Percentiles rank a stretch among this genome's conserved stretches.
phyloP scores from a whole-genome alignment of 2,329 filamentous ascomycete genomes.

The Colletotrichum cordylinicola region DNA sequence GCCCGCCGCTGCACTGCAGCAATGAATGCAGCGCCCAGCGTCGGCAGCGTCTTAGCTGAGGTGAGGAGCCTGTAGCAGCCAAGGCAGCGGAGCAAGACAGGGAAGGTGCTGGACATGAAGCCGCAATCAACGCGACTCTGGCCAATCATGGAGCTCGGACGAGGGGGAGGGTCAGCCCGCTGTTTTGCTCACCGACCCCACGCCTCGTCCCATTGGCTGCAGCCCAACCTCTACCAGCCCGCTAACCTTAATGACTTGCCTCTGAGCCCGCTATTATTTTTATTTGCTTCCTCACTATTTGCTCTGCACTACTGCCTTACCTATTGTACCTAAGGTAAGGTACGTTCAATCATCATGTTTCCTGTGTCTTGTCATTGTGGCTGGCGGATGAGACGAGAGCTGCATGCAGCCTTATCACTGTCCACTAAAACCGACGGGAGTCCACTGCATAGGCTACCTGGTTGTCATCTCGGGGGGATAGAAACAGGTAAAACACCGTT shows the following conservation, averaged over 20 bases:
- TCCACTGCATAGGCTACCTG: neutral
- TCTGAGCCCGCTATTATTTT: neutral
- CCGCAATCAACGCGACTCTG: neutral
- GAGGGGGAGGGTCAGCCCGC: neutral
- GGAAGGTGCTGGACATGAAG: slow-evolving; percentile 1
- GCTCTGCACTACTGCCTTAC: too few species aligned
- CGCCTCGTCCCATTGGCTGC: neutral
- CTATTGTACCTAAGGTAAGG: too few species aligned
- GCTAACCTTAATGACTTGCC: neutral
- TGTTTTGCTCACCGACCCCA: neutral
- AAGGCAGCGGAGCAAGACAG: neutral
- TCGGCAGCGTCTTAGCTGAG: neutral
- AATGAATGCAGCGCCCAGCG: slow-evolving; percentile 10
- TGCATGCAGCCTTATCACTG: neutral
- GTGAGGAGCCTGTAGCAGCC: neutral
- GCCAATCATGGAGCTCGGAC: slow-evolving; percentile 10
- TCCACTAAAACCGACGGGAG: neutral
- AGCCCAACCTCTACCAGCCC: neutral
- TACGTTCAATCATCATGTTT: neutral
- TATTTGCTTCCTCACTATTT: neutral
- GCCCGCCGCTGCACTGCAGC: neutral
- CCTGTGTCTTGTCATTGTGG: neutral
- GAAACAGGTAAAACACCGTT: neutral
- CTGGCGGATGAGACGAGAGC: neutral
- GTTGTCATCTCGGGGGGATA: neutral